Base-by-base conservation (phyloP, 176 grass and related monocot genomes). In the Alopecurus myosuroides region DNA sequence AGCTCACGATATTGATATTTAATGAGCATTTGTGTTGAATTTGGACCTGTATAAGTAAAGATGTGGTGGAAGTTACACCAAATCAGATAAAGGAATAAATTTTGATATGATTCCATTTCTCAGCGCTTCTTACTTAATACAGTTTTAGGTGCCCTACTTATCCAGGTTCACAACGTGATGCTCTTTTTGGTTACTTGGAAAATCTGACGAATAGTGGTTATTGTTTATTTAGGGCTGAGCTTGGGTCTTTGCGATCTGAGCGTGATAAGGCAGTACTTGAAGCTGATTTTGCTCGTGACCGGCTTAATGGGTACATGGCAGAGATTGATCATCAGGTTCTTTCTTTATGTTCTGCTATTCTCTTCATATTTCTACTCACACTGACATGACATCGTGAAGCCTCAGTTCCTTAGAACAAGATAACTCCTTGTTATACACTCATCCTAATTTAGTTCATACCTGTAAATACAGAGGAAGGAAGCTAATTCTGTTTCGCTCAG, bases 271-370 rank as follows among this genome's bases (percentile, higher is more conserved):
- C 86, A 61, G 65, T 86, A 17, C 86, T 99, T 56, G 94, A 99
- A 89, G 91, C 88, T 76, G 86, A 89, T 39, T 99, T 99, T 86
- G 86, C 94, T 85, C 91, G 85, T 78, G 91, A 94, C n/a, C 88
- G 90, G 3, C 90, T 96, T 69, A 91, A 99, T 60, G 88, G 86
- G 75, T 94, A 85, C 83, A 85, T 82, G 74, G 83, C 57, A 8
- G 97, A 99, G 86, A 82, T 99, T 84, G 97, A 99, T 23, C 84
- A 92, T 55, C 97, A 99, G 97, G 97, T 99, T 77, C 67, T 81
- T 52, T 50, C 41, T 15, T 82, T 78, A 2, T 82, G 33, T 35
- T 2, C 36, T 77, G 23, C 15, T 86, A 10, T 26, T 71, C 72
- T 67, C 45, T 30, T 81, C 30, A 41, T 58, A 84, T 73, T 79